Percentiles rank a stretch among this genome's conserved stretches.
phyloP scores from a whole-genome alignment of 208 protist species.

The Trypanosoma cruzi region DNA sequence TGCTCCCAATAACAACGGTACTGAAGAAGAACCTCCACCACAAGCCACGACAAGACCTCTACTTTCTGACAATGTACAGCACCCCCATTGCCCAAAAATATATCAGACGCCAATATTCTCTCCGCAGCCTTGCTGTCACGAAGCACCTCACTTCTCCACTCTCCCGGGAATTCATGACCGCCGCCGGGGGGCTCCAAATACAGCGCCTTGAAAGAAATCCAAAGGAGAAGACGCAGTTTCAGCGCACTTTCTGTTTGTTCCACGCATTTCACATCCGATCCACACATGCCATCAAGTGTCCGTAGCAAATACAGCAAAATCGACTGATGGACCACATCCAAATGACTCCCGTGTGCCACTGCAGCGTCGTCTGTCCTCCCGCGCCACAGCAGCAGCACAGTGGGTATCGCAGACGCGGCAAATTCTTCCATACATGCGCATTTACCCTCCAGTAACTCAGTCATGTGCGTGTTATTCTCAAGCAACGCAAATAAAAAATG shows the following conservation, averaged over 20 bases:
- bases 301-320: slow-evolving; percentile 5
- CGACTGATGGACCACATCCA: not conserved
- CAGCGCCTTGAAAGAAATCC: slow-evolving; percentile 12
- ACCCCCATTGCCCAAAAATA: slow-evolving; percentile 2
- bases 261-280: not conserved
- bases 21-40: slow-evolving; percentile 6
- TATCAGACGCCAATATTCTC: not conserved
- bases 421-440: not conserved
- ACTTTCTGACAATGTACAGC: not conserved
- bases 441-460: not conserved
- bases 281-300: slow-evolving; percentile 12
- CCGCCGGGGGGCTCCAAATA: not conserved
- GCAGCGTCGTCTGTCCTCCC: not conserved
- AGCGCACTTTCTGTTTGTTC: slow-evolving; percentile 1
- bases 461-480: not conserved
- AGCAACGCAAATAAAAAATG: not conserved
- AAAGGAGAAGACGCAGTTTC: slow-evolving; percentile 8
- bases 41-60: not conserved
- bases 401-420: not conserved
- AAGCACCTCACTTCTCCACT: not conserved
- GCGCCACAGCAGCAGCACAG: not conserved
- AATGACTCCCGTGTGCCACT: not conserved
- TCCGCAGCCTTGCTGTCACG: slow-evolving; percentile 1
- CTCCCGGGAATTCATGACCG: not conserved
- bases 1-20: slow-evolving; percentile 2